phyloP scores from a whole-genome alignment of 225 moss, liverwort and hornwort genomes.

The Neckera pumila region DNA sequence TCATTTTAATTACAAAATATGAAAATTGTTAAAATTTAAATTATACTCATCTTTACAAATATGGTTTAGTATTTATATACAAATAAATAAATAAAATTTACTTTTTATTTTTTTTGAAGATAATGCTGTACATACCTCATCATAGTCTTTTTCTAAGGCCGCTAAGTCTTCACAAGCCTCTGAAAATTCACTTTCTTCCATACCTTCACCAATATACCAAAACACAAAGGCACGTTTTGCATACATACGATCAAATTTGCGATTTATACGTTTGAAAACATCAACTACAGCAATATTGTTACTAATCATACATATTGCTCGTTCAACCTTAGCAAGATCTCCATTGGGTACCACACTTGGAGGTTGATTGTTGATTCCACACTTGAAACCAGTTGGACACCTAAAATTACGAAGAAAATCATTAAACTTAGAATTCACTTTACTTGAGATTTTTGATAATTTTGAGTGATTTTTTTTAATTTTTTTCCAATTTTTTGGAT shows the following conservation, averaged over 20 bases:
- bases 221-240: constrained; percentile 13
- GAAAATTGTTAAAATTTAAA: too few species aligned
- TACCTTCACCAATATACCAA: constrained; percentile 22
- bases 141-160: constrained; percentile 16
- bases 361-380: constrained; percentile 17
- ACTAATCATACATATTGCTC: constrained; percentile 14
- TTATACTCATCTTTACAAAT: neutral
- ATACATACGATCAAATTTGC: constrained; percentile 13
- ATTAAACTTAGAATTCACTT: neutral
- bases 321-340: neutral
- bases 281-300: neutral
- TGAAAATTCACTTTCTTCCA: constrained; percentile 8
- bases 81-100: neutral
- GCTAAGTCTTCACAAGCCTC: constrained; percentile 6
- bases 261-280: constrained; percentile 8
- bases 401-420: neutral
- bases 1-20: neutral
- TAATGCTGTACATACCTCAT: neutral
- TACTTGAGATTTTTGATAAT: neutral
- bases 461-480: too few species aligned
- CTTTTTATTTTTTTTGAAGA: neutral
- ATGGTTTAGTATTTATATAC: too few species aligned
- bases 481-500: neutral
- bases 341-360: neutral
- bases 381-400: constrained; percentile 18